Percentiles rank a stretch among this genome's conserved stretches.
Conservation (phyloP, 805 yeast species). For the Metschnikowia noctiluminum region DNA sequence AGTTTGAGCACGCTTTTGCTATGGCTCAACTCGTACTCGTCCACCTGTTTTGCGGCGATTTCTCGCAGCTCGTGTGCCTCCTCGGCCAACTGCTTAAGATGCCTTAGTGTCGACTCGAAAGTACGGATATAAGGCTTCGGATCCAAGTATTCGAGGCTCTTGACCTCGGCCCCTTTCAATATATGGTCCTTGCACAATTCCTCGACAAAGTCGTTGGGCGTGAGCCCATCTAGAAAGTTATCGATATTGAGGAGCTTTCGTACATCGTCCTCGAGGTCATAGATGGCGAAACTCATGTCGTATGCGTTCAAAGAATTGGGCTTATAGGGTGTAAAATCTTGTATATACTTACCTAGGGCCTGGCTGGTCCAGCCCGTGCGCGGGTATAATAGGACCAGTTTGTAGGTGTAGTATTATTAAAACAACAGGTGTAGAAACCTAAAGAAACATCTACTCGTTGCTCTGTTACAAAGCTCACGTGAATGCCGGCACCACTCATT, state of each 20-base stretch:
- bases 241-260: constrained; percentile 53
- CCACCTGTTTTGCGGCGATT: constrained; percentile 54
- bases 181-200: constrained; percentile 69
- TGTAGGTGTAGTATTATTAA: too few relatives aligned
- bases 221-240: constrained; percentile 62
- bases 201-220: constrained; percentile 79
- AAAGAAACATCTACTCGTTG: too few relatives aligned
- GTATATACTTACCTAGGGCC: background rate
- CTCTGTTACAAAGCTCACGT: too few relatives aligned
- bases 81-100: constrained; percentile 57
- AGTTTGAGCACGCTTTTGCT: constrained; percentile 60
- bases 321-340: too few relatives aligned
- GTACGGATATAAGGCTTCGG: constrained; percentile 95
- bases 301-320: too few relatives aligned
- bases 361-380: too few relatives aligned
- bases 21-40: constrained; percentile 61
- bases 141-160: constrained; percentile 59
- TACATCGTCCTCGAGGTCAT: constrained; percentile 64
- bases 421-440: too few relatives aligned
- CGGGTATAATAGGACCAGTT: too few relatives aligned
- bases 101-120: constrained; percentile 79
- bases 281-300: constrained; percentile 45
- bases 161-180: constrained; percentile 47
- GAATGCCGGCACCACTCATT: too few relatives aligned
- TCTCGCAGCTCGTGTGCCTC: constrained; percentile 52